phyloP scores from a whole-genome alignment of 2,329 filamentous ascomycete genomes.

The Sclerotinia borealis region DNA sequence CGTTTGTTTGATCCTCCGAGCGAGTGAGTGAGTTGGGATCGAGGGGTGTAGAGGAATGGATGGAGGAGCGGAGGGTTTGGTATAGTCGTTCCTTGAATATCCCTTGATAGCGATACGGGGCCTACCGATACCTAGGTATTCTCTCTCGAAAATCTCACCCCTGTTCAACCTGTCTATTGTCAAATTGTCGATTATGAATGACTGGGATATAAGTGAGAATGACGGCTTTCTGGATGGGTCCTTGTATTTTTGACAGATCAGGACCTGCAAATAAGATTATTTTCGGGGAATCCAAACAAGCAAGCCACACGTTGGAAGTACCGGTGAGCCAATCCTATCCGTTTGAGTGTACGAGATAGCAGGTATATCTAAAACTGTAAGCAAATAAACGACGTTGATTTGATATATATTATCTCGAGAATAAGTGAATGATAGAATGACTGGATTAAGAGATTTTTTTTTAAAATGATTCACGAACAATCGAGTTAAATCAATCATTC shows the following conservation, averaged over 20 bases:
- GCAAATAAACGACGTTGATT: background rate
- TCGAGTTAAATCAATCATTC: background rate
- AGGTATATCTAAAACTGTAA: background rate
- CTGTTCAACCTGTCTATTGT: background rate
- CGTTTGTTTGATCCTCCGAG: background rate
- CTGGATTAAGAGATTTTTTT: background rate
- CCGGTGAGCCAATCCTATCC: too few relatives aligned
- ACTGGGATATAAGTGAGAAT: background rate
- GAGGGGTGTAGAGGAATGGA: background rate
- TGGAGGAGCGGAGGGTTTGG: background rate
- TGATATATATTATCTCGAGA: background rate
- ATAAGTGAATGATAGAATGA: background rate
- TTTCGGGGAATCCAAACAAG: background rate
- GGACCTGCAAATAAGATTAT: background rate
- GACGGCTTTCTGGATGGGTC: background rate
- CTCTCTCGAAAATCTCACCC: background rate
- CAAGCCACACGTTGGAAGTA: background rate
- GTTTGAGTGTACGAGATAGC: background rate
- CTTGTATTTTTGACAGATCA: background rate
- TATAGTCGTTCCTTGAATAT: background rate
- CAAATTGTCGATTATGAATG: background rate
- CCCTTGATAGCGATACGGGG: constrained; percentile 7
- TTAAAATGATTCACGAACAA: background rate
- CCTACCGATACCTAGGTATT: background rate
- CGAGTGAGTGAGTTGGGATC: background rate